Base-by-base conservation (phyloP, 306 rosid species). In the Vachellia pachyceras region DNA sequence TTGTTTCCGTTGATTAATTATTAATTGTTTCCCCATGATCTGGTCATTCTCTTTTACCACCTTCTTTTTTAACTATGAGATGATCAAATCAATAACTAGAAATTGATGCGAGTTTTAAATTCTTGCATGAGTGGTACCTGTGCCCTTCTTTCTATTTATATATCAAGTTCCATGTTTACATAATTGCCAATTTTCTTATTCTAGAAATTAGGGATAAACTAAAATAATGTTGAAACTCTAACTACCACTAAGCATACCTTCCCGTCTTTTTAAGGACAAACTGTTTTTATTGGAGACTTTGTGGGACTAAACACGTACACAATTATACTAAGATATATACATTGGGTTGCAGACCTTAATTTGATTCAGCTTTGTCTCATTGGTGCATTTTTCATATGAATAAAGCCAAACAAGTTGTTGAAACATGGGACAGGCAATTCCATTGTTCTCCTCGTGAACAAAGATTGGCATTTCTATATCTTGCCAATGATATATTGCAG, bases 341-440 rank as follows among this genome's bases (percentile, higher is more conserved):
- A 29, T 67, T 5, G 37, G 41, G n/a, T 76, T 85, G 58, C 25
- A 42, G 69, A 85, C 91, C 94, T 89, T 89, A 82, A 90, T 79
- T 77, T 25, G n/a, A 64, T 72, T 29, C 63, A 90, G 94, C 94
- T 85, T 82, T 90, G 71, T 90, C 94, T 10, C 94, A 90, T 79
- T 90, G 94, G 94, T 90, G 94, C 79, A 90, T 90, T 73, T 90
- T 90, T 83, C 94, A 90, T 71, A 90, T 90, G 94, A 89, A 89
- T 69, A 90, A 90, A 82, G 94, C 94, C 39, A 89, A 82, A 78
- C 94, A 85, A 84, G 94, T 90, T 52, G 94, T 90, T 67, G 94
- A 90, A 85, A 90, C 92, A 52, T 90, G 94, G 94, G 91, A 69
- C 17, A 86, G 89, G 65, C 94, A 90, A 76, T 90, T 87, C 85